These are phyloP conservation scores for Eucalyptus marginata DNA, from an alignment of 345 rosid genomes.

Conservation along the genomic window DNA sequence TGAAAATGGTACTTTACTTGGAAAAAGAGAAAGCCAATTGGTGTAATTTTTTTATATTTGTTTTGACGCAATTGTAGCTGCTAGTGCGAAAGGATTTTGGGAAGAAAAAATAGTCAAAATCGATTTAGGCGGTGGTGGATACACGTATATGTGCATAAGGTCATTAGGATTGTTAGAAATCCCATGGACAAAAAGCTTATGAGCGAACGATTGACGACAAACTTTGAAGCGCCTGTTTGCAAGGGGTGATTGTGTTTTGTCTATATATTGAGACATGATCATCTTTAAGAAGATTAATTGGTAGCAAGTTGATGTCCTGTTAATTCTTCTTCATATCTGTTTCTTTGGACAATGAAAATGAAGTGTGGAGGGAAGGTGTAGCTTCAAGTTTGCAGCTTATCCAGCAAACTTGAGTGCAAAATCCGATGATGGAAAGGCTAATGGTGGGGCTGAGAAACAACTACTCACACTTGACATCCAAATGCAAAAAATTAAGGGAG, in stretches of 20 bases:
- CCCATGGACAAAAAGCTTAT: not conserved
- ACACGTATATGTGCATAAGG: not conserved
- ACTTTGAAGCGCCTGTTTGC: not conserved
- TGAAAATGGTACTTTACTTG: not conserved
- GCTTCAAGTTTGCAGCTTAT: not conserved
- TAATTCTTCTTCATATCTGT: not conserved
- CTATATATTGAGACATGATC: not conserved
- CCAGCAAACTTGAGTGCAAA: not conserved
- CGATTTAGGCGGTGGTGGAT: not conserved
- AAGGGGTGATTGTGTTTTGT: not conserved
- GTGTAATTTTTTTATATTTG: not conserved
- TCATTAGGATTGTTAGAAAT: not conserved
- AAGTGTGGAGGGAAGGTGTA: not conserved
- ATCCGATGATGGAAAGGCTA: not conserved
- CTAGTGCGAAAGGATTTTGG: not conserved
- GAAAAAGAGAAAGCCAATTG: not conserved
- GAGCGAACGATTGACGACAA: not conserved
- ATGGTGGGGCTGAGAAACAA: not conserved
- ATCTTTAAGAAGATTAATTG: not conserved
- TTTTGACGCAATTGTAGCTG: not conserved
- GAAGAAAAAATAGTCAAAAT: not conserved
- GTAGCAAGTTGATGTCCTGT: not conserved
- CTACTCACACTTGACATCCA: not conserved
- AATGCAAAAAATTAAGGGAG: not conserved
- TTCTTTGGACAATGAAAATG: not conserved